Conservation (phyloP, 257 asterid species). For the Misopates orontium region DNA sequence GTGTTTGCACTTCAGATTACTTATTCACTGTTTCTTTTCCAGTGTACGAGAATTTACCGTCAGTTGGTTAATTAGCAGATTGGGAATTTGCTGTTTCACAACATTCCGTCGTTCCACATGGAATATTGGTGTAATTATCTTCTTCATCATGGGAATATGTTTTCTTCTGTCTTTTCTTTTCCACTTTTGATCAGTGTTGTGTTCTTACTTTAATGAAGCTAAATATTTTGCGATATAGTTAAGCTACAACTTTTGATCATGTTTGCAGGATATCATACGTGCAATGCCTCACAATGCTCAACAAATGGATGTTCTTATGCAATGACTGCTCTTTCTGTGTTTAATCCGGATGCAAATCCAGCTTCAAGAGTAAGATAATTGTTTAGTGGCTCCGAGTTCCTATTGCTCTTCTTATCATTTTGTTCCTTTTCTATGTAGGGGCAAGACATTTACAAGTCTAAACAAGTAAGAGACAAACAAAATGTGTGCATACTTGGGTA, state of each 20-base stretch:
- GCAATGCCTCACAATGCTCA: slow-evolving; percentile 99
- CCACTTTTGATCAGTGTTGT: slow-evolving; percentile 36
- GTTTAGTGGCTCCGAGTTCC: slow-evolving; percentile 19
- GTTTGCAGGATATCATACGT: slow-evolving; percentile 90
- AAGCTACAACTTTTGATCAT: too few species aligned
- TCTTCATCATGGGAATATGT: neutral
- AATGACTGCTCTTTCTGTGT: slow-evolving; percentile 91
- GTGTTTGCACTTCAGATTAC: slow-evolving; percentile 10
- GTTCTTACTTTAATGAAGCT: too few species aligned
- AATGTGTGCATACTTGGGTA: slow-evolving; percentile 91
- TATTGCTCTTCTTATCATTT: slow-evolving; percentile 7
- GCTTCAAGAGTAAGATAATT: slow-evolving; percentile 74
- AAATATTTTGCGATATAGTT: too few species aligned
- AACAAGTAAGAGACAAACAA: slow-evolving; percentile 93
- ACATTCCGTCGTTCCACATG: slow-evolving; percentile 70
- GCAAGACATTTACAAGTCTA: slow-evolving; percentile 79
- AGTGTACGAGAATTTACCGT: slow-evolving; percentile 95
- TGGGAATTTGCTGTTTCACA: slow-evolving; percentile 97
- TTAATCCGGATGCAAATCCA: slow-evolving; percentile 99
- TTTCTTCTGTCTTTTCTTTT: neutral
- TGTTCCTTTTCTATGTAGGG: slow-evolving; percentile 50
- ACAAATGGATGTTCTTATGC: slow-evolving; percentile 99
- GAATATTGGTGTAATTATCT: slow-evolving; percentile 39
- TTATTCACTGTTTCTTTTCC: slow-evolving; percentile 15
- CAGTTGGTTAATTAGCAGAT: slow-evolving; percentile 78